Conservation (phyloP, 768 basidiomycete species). For the Asterophora parasitica region DNA sequence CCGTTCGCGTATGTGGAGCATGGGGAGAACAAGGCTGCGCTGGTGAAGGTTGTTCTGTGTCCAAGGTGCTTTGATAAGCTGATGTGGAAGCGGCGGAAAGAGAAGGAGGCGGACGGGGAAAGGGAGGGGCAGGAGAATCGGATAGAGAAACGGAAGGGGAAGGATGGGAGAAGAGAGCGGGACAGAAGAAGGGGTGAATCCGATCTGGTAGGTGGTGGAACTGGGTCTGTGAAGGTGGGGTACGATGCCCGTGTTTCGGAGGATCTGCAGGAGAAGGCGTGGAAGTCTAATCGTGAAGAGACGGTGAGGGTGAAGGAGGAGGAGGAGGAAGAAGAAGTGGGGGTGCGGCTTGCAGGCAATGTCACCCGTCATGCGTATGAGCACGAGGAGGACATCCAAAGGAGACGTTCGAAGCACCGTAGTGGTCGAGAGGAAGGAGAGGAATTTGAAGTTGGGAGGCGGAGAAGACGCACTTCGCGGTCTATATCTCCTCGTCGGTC, state of each 20-base stretch:
- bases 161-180: constrained; percentile 24
- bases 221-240: neutral
- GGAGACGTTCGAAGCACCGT: constrained; percentile 6
- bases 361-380: no score
- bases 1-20: constrained; percentile 87
- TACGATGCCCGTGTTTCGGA: neutral
- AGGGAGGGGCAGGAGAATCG: constrained; percentile 20
- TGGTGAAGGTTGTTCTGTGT: constrained; percentile 92
- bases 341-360: constrained; percentile 18
- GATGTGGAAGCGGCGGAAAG: constrained; percentile 76
- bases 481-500: constrained; percentile 30
- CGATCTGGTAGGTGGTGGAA: neutral
- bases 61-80: constrained; percentile 75
- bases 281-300: neutral
- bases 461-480: constrained; percentile 25
- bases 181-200: constrained; percentile 18
- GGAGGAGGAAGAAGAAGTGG: constrained; percentile 21
- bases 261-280: constrained; percentile 50
- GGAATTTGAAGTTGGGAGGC: neutral
- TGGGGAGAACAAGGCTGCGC: constrained; percentile 66
- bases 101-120: constrained; percentile 33
- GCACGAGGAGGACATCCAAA: constrained; percentile 31
- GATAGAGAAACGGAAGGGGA: constrained; percentile 45
- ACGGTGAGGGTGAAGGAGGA: constrained; percentile 6
- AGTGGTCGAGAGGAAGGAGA: constrained; percentile 3